Evolutionary conservation across 495 filamentous ascomycete genomes (phyloP), one percentile per base, ranked within the genome.

Genomic region (Hypoxylon lienhwacheense): DNA sequence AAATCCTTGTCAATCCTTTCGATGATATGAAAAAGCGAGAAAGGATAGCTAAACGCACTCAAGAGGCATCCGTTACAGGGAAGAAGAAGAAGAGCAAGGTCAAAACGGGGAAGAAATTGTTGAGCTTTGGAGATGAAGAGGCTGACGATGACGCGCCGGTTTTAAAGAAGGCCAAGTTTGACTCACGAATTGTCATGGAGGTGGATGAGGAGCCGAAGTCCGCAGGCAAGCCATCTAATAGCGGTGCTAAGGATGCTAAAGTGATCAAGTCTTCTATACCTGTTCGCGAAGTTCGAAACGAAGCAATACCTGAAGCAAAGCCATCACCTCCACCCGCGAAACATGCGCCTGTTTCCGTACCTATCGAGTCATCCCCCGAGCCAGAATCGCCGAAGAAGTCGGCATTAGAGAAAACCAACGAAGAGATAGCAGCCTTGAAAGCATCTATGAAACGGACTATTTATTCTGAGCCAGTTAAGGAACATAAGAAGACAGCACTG

Each of bases 121-220:
- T 97, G 45, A 97, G 92, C 62, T 97, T 97, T 75, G 91, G 85
- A 0, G 89, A 80, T 14, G 92, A 96, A 10, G 92, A 92, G 41
- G 89, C 78, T 2, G 87, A 85, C n/a, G 84, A 79, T 4, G 83
- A 79, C 14, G 73, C 74, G 3, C 79, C 82, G 5, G 67, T 81
- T n/a, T 74, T 85, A 4, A 95, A 92, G 65, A 97, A 95, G 66
- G 77, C 87, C 7, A 97, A 96, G 64, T 97, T 91, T 68, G 95
- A 97, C 64, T 83, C 89, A 11, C 85, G 84, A 41, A 83, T 97
- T 32, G 85, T 95, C 14, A 82, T 82, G 57, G 85, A 81, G 14
- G 73, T 76, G 17, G 70, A 72, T 16, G 70, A 67, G 17, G 55
- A 73, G 45, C 36, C 65, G 44, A 41, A 59, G 28, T 50, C 61